Conservation (phyloP, 2,329 filamentous ascomycete genomes). For the Fusarium transvaalense region DNA sequence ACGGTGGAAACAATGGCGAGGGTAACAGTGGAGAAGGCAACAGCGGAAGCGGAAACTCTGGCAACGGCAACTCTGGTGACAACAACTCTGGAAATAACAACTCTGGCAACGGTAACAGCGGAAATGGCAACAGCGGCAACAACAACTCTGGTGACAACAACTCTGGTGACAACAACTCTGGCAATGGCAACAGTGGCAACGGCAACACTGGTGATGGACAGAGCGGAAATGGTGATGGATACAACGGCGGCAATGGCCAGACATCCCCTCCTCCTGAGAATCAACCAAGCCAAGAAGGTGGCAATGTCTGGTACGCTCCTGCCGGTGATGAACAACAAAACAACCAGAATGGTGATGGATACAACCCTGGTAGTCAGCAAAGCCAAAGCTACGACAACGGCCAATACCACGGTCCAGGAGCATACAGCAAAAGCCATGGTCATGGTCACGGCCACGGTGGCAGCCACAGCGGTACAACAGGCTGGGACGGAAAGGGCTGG, state of each 20-base stretch:
- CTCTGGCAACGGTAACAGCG: conserved; percentile 15
- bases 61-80: not conserved
- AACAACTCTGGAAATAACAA: conserved; percentile 9
- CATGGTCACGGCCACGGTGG: conserved; percentile 1
- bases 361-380: not conserved
- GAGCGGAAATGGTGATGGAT: conserved; percentile 8
- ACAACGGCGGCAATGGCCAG: not conserved
- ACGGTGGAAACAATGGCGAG: not conserved
- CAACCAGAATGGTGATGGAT: not conserved
- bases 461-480: conserved; percentile 12
- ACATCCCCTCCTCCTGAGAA: not conserved
- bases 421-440: conserved; percentile 11
- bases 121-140: not conserved
- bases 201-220: conserved; percentile 9
- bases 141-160: conserved; percentile 4
- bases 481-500: conserved; percentile 27
- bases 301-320: conserved; percentile 7
- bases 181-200: conserved; percentile 1
- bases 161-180: not conserved
- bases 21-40: conserved; percentile 5
- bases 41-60: not conserved
- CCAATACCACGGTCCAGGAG: conserved; percentile 22
- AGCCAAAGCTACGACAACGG: conserved; percentile 19
- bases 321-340: conserved; percentile 1
- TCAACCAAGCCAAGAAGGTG: conserved; percentile 1